phyloP scores from a whole-genome alignment of 129 eudicot species.

The Flaveria trinervia region DNA sequence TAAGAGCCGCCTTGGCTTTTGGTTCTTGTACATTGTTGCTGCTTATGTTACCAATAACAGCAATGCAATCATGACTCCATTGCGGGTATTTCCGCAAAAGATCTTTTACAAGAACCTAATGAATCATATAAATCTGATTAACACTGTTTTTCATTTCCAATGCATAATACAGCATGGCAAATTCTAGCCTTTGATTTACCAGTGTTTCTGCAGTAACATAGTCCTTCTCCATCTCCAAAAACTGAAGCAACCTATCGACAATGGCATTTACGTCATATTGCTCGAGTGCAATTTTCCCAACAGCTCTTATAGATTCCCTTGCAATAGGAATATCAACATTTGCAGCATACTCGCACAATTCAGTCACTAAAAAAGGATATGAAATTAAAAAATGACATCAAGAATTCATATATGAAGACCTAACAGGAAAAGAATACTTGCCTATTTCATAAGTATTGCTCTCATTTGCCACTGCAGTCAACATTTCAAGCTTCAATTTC shows the following conservation, averaged over 20 bases:
- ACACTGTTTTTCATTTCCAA: neutral
- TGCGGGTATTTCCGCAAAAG: constrained; percentile 95
- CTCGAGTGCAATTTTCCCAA: constrained; percentile 94
- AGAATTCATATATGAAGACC: constrained; percentile 22
- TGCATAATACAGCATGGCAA: neutral
- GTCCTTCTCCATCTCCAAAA: constrained; percentile 98
- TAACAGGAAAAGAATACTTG: constrained; percentile 28
- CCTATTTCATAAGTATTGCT: constrained; percentile 96
- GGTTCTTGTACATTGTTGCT: constrained; percentile 96
- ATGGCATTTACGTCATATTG: constrained; percentile 99
- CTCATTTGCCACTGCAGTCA: constrained; percentile 96
- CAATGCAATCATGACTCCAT: constrained; percentile 99
- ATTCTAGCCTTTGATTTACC: constrained; percentile 19
- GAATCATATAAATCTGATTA: neutral
- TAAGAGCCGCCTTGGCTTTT: constrained; percentile 96
- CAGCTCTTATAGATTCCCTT: constrained; percentile 97
- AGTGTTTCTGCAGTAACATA: constrained; percentile 97
- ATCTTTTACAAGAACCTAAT: constrained; percentile 96
- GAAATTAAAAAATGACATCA: constrained; percentile 9
- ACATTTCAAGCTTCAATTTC: constrained; percentile 96
- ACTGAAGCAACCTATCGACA: constrained; percentile 97
- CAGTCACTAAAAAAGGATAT: constrained; percentile 67
- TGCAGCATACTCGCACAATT: constrained; percentile 96
- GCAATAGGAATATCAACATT: constrained; percentile 98
- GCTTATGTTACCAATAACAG: constrained; percentile 97